These are phyloP conservation scores for Conringia planisiliqua DNA, from an alignment of 345 rosid genomes.

Conservation along the genomic window DNA sequence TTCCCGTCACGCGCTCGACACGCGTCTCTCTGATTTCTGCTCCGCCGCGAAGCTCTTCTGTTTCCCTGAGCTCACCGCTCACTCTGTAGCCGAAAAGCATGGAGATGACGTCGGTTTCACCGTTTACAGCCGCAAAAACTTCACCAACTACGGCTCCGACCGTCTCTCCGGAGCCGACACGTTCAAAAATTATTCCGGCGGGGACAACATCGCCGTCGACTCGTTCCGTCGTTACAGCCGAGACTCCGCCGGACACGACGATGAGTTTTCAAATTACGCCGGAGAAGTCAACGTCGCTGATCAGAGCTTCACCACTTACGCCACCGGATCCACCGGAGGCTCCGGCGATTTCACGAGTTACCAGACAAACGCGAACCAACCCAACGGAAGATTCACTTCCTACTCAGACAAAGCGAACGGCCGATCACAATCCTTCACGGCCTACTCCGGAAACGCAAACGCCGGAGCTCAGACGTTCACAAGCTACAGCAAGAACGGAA, in stretches of 20 bases:
- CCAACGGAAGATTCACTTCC: slow-evolving; percentile 54
- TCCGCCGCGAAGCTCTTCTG: slow-evolving; percentile 80
- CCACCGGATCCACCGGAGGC: slow-evolving; percentile 61
- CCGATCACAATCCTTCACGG: slow-evolving; percentile 46
- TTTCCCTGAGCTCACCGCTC: slow-evolving; percentile 50
- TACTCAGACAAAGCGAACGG: slow-evolving; percentile 57
- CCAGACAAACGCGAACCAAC: slow-evolving; percentile 53
- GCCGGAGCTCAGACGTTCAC: slow-evolving; percentile 56
- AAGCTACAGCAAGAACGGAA: slow-evolving; percentile 68
- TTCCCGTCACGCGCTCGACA: slow-evolving; percentile 45
- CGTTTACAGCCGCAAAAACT: slow-evolving; percentile 49
- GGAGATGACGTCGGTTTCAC: slow-evolving; percentile 49
- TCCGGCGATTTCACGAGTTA: slow-evolving; percentile 54
- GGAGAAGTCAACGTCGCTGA: slow-evolving; percentile 50
- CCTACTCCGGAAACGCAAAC: slow-evolving; percentile 50
- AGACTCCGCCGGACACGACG: slow-evolving; percentile 45
- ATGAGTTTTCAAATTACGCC: slow-evolving; percentile 46
- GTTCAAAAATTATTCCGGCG: slow-evolving; percentile 55
- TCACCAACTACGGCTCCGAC: slow-evolving; percentile 65
- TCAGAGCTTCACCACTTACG: slow-evolving; percentile 76
- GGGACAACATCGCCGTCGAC: slow-evolving; percentile 39
- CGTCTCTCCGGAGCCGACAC: slow-evolving; percentile 50
- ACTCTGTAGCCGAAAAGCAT: slow-evolving; percentile 35
- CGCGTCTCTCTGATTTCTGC: slow-evolving; percentile 57
- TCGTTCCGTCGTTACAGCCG: slow-evolving; percentile 65